These are phyloP conservation scores for Corchorus capsularis DNA, from an alignment of 345 rosid genomes.

Conservation along the genomic window DNA sequence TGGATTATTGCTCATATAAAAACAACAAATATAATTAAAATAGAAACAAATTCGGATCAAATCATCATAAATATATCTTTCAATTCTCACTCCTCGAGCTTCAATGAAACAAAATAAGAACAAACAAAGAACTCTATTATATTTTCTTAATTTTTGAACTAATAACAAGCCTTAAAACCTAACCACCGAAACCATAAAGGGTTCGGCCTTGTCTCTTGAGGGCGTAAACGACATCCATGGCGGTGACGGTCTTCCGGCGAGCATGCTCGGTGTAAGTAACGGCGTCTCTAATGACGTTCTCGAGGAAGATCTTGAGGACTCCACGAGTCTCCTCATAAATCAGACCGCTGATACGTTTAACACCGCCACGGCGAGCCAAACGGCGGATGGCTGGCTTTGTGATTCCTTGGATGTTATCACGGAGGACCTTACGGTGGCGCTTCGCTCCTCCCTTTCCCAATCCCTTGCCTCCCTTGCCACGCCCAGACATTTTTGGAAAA, in stretches of 20 bases:
- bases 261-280: conserved; percentile 43
- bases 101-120: too few relatives aligned
- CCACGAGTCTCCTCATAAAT: conserved; percentile 42
- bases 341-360: conserved; percentile 54
- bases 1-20: too few relatives aligned
- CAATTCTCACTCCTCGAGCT: too few relatives aligned
- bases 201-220: conserved; percentile 40
- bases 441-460: conserved; percentile 69
- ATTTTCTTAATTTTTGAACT: too few relatives aligned
- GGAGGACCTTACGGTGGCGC: conserved; percentile 54
- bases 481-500: conserved; percentile 42
- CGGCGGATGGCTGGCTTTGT: conserved; percentile 56
- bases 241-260: conserved; percentile 39
- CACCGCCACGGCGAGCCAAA: conserved; percentile 55
- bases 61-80: too few relatives aligned
- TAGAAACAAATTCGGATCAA: too few relatives aligned
- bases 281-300: conserved; percentile 41
- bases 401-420: conserved; percentile 59
- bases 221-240: conserved; percentile 43
- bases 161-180: not conserved
- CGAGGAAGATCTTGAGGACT: conserved; percentile 37
- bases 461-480: conserved; percentile 66
- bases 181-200: conserved; percentile 41
- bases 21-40: too few relatives aligned
- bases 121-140: too few relatives aligned